Evolutionary conservation across 805 yeast genomes (phyloP).

Genomic region (Candida oleophila): DNA sequence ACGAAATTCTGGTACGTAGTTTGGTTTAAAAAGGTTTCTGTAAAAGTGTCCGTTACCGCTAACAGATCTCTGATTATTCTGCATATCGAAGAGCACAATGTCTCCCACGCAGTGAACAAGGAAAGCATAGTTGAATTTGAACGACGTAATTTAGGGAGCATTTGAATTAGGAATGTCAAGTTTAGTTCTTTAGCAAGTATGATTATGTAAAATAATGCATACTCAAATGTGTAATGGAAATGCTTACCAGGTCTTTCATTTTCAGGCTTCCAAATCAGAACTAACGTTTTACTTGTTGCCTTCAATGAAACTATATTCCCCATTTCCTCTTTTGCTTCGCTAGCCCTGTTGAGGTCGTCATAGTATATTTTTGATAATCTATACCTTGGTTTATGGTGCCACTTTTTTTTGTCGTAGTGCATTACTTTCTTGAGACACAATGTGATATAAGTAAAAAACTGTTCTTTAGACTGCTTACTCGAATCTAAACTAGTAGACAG

Average conservation of each 20-base stretch:
- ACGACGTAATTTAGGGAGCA: conserved; percentile 74
- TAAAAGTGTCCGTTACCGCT: conserved; percentile 41
- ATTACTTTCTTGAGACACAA: conserved; percentile 47
- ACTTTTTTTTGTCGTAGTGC: conserved; percentile 70
- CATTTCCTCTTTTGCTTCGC: conserved; percentile 65
- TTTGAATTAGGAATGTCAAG: conserved; percentile 53
- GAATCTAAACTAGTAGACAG: too few relatives aligned
- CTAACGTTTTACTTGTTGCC: conserved; percentile 65
- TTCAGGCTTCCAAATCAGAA: conserved; percentile 93
- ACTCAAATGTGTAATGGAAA: conserved; percentile 71
- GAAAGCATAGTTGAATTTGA: conserved; percentile 75
- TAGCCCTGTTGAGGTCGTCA: conserved; percentile 46
- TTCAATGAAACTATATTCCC: conserved; percentile 61
- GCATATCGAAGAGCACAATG: conserved; percentile 51
- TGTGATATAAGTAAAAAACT: conserved; percentile 42
- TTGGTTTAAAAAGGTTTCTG: conserved; percentile 52
- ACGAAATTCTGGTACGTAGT: conserved; percentile 46
- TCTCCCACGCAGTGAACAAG: conserved; percentile 66
- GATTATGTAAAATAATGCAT: conserved; percentile 61
- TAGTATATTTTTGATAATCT: conserved; percentile 65
- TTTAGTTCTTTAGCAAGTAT: conserved; percentile 55
- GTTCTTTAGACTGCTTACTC: conserved; percentile 12
- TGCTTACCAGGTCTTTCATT: conserved; percentile 91
- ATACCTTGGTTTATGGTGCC: conserved; percentile 88
- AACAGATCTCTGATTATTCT: conserved; percentile 47